Percentiles rank a stretch among this genome's conserved stretches.
phyloP scores from a whole-genome alignment of 148 eudicot genomes.

The Persicaria maculosa region DNA sequence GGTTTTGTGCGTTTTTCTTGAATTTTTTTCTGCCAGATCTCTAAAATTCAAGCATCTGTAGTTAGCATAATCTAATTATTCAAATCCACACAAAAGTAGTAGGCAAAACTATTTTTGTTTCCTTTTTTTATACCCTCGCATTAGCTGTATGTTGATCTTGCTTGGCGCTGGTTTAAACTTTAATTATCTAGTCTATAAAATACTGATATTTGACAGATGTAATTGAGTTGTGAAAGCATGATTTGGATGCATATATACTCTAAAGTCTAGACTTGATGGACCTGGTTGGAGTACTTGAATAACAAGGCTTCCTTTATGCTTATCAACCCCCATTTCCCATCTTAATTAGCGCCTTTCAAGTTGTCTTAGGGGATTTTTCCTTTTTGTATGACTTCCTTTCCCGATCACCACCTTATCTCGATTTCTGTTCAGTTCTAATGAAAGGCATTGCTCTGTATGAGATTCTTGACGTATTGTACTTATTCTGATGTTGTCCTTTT shows the following conservation, averaged over 20 bases:
- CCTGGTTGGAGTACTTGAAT: neutral
- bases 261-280: neutral
- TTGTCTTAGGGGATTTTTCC: neutral
- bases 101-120: neutral
- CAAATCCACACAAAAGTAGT: neutral
- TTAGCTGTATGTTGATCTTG: constrained; percentile 11
- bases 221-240: constrained; percentile 6
- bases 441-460: constrained; percentile 1
- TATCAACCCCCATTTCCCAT: neutral
- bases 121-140: neutral
- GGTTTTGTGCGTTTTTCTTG: neutral
- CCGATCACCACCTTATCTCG: neutral
- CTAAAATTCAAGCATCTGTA: neutral
- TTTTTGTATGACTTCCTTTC: neutral
- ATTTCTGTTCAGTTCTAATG: neutral
- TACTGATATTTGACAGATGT: neutral
- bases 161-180: neutral
- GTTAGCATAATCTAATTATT: neutral
- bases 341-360: neutral
- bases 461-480: neutral
- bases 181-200: neutral
- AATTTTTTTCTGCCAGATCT: neutral
- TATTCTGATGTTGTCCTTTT: constrained; percentile 5
- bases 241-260: neutral
- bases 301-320: neutral